Evolutionary conservation across 148 eudicot genomes (phyloP), one percentile per base, ranked within the genome.

Genomic region (Polygonum maritimum): DNA sequence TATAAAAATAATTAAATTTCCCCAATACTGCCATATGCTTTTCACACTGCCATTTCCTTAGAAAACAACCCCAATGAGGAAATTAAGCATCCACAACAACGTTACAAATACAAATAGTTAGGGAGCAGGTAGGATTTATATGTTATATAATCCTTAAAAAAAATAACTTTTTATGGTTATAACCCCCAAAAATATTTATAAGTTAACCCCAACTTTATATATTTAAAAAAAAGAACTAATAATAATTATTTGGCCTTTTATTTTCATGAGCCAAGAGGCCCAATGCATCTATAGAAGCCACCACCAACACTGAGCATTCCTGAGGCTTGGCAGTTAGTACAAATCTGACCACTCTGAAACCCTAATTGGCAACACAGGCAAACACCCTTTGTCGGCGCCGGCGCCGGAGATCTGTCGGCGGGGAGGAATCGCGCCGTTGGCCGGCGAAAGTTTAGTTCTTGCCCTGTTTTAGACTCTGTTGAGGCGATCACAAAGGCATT

Each of bases 351-450:
- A 54, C 11, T 54, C 26, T 54, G 60, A 54, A 78, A 82, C 79
- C 88, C 91, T 73, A 86, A 41, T 44, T 87, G 79, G 79, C 87
- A 83, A 74, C 89, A 85, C 80, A 82, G 69, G 41, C 88, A 83
- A 55, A 62, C 79, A 2, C 77, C 76, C 52, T 33, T 79, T 39
- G 41, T 7, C 47, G 47, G 10, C 47, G 10, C 47, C 45, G 45
- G 10, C 9, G 45, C 45, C 47, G 47, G 47, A 44, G 47, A 44
- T 0, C 1, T 10, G 77, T 74, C 5, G 86, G 77, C 33, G 78
- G 74, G 13, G 40, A 52, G 16, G 67, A 76, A 1, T 75, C 41
- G 49, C 11, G 15, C 49, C 49, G 49, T 1, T 48, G 49, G 49
- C 15, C 3, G 15, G 15, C 11, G 49, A 48, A 48, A 21, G 60